phyloP scores from a whole-genome alignment of 176 grass and related monocot species.

The Microstegium vimineum region DNA sequence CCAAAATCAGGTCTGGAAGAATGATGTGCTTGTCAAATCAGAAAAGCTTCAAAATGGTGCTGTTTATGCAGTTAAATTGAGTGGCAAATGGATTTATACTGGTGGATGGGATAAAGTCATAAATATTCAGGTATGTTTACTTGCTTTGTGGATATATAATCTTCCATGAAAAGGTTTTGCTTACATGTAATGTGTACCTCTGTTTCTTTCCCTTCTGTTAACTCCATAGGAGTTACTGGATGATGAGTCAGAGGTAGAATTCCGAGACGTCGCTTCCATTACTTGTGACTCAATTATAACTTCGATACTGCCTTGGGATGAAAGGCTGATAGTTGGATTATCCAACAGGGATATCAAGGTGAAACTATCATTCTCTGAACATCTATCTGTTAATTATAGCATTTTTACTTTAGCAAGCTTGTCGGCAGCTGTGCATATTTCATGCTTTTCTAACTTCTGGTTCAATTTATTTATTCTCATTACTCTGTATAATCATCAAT shows the following conservation, averaged over 20 bases:
- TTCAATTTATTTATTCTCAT: background rate
- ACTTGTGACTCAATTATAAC: constrained; percentile 75
- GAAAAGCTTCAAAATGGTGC: constrained; percentile 69
- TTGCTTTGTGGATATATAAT: background rate
- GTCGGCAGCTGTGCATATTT: background rate
- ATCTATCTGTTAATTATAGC: background rate
- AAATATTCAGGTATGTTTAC: constrained; percentile 61
- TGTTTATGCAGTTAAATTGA: constrained; percentile 64
- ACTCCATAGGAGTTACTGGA: constrained; percentile 52
- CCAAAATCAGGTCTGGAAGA: constrained; percentile 74
- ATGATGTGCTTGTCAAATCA: constrained; percentile 67
- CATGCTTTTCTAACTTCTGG: background rate
- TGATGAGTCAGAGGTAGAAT: constrained; percentile 65
- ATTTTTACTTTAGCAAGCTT: background rate
- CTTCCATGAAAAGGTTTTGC: background rate
- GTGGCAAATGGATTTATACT: constrained; percentile 63
- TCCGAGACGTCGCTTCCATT: constrained; percentile 65
- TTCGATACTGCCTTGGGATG: constrained; percentile 61
- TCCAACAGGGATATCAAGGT: constrained; percentile 89
- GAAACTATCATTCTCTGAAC: background rate
- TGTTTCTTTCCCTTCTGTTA: background rate
- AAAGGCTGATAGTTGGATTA: constrained; percentile 70
- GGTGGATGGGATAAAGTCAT: constrained; percentile 89
- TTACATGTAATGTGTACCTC: constrained; percentile 1
- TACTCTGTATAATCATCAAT: background rate